Evolutionary conservation across 225 moss, liverwort and hornwort species (phyloP), one percentile per base, ranked within the genome.

Genomic region (Sphagnum contortum): DNA sequence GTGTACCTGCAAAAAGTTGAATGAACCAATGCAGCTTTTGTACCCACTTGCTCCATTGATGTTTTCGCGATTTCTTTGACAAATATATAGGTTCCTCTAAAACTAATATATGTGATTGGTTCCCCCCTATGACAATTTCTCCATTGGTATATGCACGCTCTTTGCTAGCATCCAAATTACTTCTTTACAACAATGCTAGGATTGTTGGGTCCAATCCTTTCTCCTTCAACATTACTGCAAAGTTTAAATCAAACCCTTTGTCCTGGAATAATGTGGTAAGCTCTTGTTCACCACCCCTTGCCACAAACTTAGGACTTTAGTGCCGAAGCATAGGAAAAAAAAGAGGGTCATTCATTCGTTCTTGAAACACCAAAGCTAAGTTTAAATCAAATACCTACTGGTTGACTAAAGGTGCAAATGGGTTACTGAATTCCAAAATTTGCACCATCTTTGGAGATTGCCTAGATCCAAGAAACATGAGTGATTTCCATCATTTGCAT

Each of bases 171-270:
- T 87, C 87, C 51, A 87, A 75, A 57, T 83, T 87, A 66, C 87
- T 87, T 67, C 87, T 69, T 59, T 87, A 83, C 50, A 87, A 61
- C 52, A 87, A 70, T 57, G 87, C 87, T 52, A 87, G 66, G 55
- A 87, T 82, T 12, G 80, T 83, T 59, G 87, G 83, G 57, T 83
- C 87, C 12, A 87, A 65, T 2, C 82, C 87, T 57, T 87, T 87
- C 59, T 83, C 87, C 70, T 83, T 83, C 6, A 87, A 72, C 87
- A 87, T 83, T 49, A 87, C 77, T 8, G 87, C 83, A 70, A 87
- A 87, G 60, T 87, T 87, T 2, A 83, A 83, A 70, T 87, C 87
- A 49, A 87, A 68, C 9, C 87, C 87, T 63, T 83, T 87, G 62
- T 87, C 87, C 72, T 87, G 76, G 46, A 87, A 83, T 49, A 87